Conservation (phyloP, 2,329 filamentous ascomycete genomes). For the Ophiocordyceps unilateralis region DNA sequence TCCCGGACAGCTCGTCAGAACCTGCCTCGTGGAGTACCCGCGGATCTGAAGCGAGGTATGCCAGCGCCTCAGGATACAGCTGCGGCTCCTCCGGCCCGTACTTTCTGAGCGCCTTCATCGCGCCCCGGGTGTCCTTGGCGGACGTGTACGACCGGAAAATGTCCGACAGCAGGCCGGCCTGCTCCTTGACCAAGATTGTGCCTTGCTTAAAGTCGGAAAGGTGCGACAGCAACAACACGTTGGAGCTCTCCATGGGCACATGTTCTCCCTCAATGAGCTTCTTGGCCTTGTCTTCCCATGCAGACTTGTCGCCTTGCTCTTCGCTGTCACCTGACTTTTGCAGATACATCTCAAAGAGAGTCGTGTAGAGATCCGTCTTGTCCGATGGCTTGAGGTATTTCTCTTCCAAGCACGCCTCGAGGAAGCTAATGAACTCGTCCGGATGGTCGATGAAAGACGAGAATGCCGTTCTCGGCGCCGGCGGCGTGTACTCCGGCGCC, state of each 20-base stretch:
- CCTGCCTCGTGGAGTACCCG: constrained; percentile 73
- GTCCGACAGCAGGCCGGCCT: constrained; percentile 79
- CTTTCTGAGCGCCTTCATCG: constrained; percentile 75
- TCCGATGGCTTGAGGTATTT: constrained; percentile 55
- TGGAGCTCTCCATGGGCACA: constrained; percentile 82
- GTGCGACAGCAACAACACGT: constrained; percentile 82
- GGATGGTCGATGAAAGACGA: constrained; percentile 93
- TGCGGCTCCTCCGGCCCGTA: constrained; percentile 86
- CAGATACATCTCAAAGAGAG: constrained; percentile 94
- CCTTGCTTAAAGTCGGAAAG: constrained; percentile 80
- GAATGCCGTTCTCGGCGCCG: constrained; percentile 76
- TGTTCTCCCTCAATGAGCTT: constrained; percentile 67
- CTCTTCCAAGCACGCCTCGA: constrained; percentile 72
- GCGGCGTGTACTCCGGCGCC: constrained; percentile 51
- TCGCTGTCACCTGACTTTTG: constrained; percentile 69
- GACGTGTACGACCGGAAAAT: constrained; percentile 95
- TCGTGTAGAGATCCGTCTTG: constrained; percentile 77
- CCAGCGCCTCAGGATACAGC: constrained; percentile 78
- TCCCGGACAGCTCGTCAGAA: constrained; percentile 57
- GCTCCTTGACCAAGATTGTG: constrained; percentile 82
- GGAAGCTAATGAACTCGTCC: constrained; percentile 77
- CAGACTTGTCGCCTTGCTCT: constrained; percentile 45
- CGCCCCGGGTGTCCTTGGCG: constrained; percentile 77
- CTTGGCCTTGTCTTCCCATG: constrained; percentile 86
- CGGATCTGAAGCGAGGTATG: constrained; percentile 81